phyloP scores from a whole-genome alignment of 306 rosid genomes.

The Cercis canadensis region DNA sequence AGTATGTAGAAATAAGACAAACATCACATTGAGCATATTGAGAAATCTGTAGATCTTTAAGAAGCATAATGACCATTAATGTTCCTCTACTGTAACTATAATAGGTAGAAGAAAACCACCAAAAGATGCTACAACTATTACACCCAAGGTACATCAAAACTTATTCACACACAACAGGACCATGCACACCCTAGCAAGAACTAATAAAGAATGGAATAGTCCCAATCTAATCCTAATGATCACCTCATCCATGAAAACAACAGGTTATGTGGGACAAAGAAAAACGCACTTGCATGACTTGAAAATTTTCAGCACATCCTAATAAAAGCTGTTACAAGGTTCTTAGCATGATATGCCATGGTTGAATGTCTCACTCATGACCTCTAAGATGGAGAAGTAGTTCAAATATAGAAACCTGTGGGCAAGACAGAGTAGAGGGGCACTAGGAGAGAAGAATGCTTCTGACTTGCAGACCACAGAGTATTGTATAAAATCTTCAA shows the following conservation, averaged over 20 bases:
- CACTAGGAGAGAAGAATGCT: no score
- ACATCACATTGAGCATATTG: constrained; percentile 10
- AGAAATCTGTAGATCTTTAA: constrained; percentile 7
- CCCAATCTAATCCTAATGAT: background rate
- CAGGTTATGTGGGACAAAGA: no score
- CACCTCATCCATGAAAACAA: background rate
- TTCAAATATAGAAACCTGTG: no score
- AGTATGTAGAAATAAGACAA: no score
- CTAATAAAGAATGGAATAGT: background rate
- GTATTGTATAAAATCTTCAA: background rate
- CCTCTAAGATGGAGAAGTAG: no score
- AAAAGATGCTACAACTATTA: background rate
- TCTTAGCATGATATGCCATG: no score
- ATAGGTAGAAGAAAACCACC: constrained; percentile 2
- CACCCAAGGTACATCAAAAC: background rate
- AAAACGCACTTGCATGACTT: no score
- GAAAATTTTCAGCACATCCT: no score
- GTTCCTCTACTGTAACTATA: constrained; percentile 15
- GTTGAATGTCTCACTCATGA: no score
- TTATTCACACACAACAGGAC: constrained; percentile 11
- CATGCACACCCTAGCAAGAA: constrained; percentile 15
- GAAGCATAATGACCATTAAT: constrained; percentile 7
- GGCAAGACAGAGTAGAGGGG: no score
- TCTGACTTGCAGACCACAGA: background rate
- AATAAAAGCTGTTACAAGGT: no score